A percentile compares a stretch with the other conserved stretches of the same genome.
Evolutionary conservation across 805 yeast species (phyloP).

Genomic region (Barnettozyma sp.): DNA sequence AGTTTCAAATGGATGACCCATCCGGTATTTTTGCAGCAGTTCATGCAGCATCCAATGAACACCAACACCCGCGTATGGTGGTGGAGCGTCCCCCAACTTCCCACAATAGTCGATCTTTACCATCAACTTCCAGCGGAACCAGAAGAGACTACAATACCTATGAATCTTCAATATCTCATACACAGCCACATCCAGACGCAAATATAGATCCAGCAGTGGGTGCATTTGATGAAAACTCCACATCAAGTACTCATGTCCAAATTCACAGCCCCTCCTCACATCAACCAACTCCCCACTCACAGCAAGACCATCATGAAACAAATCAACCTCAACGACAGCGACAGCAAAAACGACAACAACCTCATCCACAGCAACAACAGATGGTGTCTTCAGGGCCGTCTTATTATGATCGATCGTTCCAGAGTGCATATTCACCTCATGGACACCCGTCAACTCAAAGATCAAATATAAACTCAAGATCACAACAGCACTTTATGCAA

Average conservation of each 20-base stretch:
- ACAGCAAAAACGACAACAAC: slow-evolving; percentile 3
- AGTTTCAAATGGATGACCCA: slow-evolving; percentile 20
- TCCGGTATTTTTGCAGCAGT: slow-evolving; percentile 44
- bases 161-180: slow-evolving; percentile 37
- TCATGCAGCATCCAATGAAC: slow-evolving; percentile 41
- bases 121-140: not conserved
- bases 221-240: slow-evolving; percentile 33
- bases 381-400: not conserved
- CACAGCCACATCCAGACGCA: not conserved
- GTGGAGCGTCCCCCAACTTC: not conserved
- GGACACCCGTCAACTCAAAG: not conserved
- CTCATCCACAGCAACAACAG: not conserved
- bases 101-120: not conserved
- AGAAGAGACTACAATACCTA: slow-evolving; percentile 2
- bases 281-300: not conserved
- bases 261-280: not conserved
- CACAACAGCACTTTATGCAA: not conserved
- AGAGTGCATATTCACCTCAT: not conserved
- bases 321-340: slow-evolving; percentile 5
- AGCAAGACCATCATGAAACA: slow-evolving; percentile 4
- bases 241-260: not conserved
- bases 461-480: not conserved
- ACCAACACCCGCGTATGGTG: not conserved
- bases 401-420: slow-evolving; percentile 1
- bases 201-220: slow-evolving; percentile 46